These are phyloP conservation scores for Naganishia antarctica DNA, from an alignment of 768 basidiomycete genomes.

Conservation along the genomic window DNA sequence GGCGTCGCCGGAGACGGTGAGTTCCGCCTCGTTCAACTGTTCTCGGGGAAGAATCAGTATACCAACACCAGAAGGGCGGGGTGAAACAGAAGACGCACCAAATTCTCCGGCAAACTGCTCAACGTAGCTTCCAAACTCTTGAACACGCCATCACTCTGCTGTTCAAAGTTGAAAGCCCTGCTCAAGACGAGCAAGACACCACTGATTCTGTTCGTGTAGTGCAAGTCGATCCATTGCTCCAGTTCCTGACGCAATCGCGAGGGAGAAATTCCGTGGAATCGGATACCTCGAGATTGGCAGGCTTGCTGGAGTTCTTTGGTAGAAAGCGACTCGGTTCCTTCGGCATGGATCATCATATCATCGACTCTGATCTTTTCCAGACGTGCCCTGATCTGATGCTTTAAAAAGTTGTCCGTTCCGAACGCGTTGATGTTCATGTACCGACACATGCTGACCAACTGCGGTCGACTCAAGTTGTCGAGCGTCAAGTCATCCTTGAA, in stretches of 20 bases:
- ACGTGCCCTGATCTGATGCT: slow-evolving; percentile 79
- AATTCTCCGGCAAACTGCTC: slow-evolving; percentile 84
- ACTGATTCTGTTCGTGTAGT: slow-evolving; percentile 82
- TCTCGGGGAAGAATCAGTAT: background rate
- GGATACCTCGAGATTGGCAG: slow-evolving; percentile 88
- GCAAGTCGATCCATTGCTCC: slow-evolving; percentile 84
- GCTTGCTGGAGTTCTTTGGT: slow-evolving; percentile 85
- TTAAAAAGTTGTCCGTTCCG: slow-evolving; percentile 96
- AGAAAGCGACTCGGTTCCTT: slow-evolving; percentile 88
- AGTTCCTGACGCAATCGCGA: slow-evolving; percentile 84
- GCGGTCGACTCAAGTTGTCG: slow-evolving; percentile 96
- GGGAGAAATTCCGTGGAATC: slow-evolving; percentile 79
- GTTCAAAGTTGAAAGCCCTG: slow-evolving; percentile 85
- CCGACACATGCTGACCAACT: slow-evolving; percentile 91
- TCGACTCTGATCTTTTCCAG: slow-evolving; percentile 79
- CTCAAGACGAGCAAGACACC: slow-evolving; percentile 92
- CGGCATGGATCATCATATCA: slow-evolving; percentile 77
- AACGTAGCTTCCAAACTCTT: slow-evolving; percentile 80
- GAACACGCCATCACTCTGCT: slow-evolving; percentile 80
- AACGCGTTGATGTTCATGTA: slow-evolving; percentile 99
- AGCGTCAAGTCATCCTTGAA: slow-evolving; percentile 97
- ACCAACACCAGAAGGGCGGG: background rate
- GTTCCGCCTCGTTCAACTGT: slow-evolving; percentile 92
- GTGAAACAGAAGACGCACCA: slow-evolving; percentile 57
- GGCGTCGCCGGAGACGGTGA: slow-evolving; percentile 90